These are phyloP conservation scores for Ophiostoma novo-ulmi DNA, from an alignment of 2,329 filamentous ascomycete species.

Conservation along the genomic window DNA sequence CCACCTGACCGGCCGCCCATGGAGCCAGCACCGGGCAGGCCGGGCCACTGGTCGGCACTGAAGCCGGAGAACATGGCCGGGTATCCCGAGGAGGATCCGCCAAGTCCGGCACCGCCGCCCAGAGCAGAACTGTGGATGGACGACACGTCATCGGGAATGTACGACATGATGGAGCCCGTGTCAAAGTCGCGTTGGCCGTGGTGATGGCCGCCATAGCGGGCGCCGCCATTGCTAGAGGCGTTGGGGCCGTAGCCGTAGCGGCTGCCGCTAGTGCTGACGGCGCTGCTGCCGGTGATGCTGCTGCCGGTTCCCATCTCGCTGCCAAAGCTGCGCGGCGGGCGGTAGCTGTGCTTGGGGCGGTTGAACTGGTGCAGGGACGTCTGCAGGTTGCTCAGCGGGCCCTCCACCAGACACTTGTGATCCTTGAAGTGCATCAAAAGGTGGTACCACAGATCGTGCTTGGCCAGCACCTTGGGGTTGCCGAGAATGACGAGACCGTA, in stretches of 20 bases:
- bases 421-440: conserved; percentile 96
- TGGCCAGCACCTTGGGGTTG: conserved; percentile 94
- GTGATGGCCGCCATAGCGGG: conserved; percentile 23
- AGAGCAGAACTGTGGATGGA: conserved; percentile 90
- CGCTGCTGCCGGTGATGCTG: conserved; percentile 29
- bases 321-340: conserved; percentile 79
- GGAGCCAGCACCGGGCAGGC: conserved; percentile 58
- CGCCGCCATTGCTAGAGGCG: conserved; percentile 16
- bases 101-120: conserved; percentile 67
- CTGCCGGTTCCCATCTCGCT: conserved; percentile 32
- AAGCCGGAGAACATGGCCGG: conserved; percentile 96
- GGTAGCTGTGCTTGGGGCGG: conserved; percentile 86
- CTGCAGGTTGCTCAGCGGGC: conserved; percentile 91
- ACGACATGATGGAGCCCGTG: conserved; percentile 83
- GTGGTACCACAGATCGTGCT: conserved; percentile 97
- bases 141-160: conserved; percentile 94
- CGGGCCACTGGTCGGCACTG: conserved; percentile 80
- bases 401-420: conserved; percentile 90
- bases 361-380: conserved; percentile 92
- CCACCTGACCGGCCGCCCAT: conserved; percentile 55
- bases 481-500: conserved; percentile 94
- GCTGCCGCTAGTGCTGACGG: not conserved
- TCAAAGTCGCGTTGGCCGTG: conserved; percentile 54
- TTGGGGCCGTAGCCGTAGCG: conserved; percentile 28
- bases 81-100: conserved; percentile 59